Percentiles rank a stretch among this genome's conserved stretches.
Conservation (phyloP, 352 stramenopile species). For the Plasmopara viticola region DNA sequence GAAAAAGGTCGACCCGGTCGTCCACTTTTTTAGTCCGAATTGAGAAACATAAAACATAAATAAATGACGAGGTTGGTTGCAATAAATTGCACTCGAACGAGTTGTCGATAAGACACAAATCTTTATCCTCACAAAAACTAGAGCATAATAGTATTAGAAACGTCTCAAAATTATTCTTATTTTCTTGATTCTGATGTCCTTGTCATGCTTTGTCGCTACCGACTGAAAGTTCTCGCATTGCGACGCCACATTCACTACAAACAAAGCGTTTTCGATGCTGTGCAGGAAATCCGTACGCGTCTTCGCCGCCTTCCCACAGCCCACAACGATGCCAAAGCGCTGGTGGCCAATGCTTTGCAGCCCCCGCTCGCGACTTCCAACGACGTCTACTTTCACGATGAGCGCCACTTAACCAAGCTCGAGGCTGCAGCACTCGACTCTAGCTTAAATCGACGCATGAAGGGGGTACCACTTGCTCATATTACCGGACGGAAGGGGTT, state of each 20-base stretch:
- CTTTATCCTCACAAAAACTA: no score
- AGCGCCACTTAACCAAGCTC: slow-evolving; percentile 31
- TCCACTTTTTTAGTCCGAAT: no score
- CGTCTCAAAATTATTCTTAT: no score
- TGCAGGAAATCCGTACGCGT: slow-evolving; percentile 22
- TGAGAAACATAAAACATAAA: no score
- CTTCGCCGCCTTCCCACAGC: slow-evolving; percentile 6
- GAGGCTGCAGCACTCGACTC: slow-evolving; percentile 27
- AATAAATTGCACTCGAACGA: no score
- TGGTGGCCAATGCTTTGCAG: slow-evolving; percentile 45
- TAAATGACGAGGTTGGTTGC: no score
- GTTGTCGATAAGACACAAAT: no score
- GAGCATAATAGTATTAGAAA: no score
- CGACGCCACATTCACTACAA: slow-evolving; percentile 12
- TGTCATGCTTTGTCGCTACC: not conserved
- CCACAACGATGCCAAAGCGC: slow-evolving; percentile 42
- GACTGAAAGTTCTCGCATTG: not conserved
- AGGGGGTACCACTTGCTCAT: slow-evolving; percentile 70
- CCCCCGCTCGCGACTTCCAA: slow-evolving; percentile 35
- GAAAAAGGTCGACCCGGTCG: no score
- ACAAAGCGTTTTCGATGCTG: slow-evolving; percentile 13
- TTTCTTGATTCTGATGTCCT: no score
- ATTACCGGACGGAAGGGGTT: slow-evolving; percentile 63
- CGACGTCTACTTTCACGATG: slow-evolving; percentile 51
- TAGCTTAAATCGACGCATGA: slow-evolving; percentile 20